Evolutionary conservation across 805 yeast genomes (phyloP).

Genomic region (Isabelozyma rhagii): DNA sequence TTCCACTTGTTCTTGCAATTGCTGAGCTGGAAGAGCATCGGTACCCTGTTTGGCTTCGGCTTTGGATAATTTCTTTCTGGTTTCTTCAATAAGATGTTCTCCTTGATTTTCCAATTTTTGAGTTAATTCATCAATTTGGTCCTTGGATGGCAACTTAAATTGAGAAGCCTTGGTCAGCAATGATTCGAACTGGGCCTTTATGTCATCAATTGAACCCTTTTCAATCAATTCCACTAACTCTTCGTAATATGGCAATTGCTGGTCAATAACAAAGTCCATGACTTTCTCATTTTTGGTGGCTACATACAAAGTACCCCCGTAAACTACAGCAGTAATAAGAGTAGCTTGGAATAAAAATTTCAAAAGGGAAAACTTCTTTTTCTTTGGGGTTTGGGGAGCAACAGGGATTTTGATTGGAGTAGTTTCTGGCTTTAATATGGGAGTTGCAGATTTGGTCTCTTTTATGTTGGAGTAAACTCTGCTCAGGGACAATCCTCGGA

Average conservation of each 20-base stretch:
- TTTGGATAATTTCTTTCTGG: constrained; percentile 27
- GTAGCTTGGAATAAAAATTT: constrained; percentile 29
- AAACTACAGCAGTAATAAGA: constrained; percentile 23
- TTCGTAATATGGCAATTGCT: constrained; percentile 42
- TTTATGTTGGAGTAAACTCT: background rate
- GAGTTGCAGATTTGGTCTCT: background rate
- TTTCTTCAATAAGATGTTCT: constrained; percentile 33
- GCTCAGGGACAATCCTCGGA: background rate
- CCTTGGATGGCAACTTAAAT: constrained; percentile 28
- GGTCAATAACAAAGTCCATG: constrained; percentile 42
- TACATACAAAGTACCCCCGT: constrained; percentile 37
- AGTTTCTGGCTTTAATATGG: constrained; percentile 2
- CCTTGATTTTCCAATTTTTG: constrained; percentile 28
- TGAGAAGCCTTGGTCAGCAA: constrained; percentile 13
- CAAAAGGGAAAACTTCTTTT: constrained; percentile 27
- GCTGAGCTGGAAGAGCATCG: constrained; percentile 35
- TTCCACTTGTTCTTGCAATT: constrained; percentile 39
- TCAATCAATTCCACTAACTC: constrained; percentile 37
- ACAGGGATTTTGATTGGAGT: background rate
- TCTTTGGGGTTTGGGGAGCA: constrained; percentile 3
- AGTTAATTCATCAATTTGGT: constrained; percentile 30
- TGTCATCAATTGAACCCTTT: constrained; percentile 29
- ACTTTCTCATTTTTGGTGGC: constrained; percentile 44
- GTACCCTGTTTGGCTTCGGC: constrained; percentile 3
- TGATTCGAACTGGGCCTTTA: constrained; percentile 16